Evolutionary conservation across 2,329 filamentous ascomycete genomes (phyloP).

Genomic region (Diaporthe amygdali): DNA sequence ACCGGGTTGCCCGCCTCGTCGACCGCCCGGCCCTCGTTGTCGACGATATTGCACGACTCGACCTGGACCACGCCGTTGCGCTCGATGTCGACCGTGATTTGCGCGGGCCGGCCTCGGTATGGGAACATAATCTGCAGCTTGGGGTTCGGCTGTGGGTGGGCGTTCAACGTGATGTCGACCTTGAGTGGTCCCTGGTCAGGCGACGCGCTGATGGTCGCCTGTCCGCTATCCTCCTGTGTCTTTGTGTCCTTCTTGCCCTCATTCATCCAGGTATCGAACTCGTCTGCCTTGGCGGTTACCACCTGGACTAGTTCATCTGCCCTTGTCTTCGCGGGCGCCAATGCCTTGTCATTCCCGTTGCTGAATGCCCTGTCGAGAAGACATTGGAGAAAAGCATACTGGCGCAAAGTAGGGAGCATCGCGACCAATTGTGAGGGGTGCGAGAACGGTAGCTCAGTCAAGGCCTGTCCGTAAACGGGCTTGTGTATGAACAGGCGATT

Average conservation of each 20-base stretch:
- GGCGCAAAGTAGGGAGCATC: conserved; percentile 75
- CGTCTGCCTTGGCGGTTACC: conserved; percentile 23
- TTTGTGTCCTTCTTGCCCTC: conserved; percentile 28
- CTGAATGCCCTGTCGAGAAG: conserved; percentile 69
- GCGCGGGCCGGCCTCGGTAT: conserved; percentile 52
- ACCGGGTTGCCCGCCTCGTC: conserved; percentile 39
- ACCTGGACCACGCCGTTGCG: conserved; percentile 65
- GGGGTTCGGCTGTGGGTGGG: conserved; percentile 47
- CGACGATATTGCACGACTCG: conserved; percentile 60
- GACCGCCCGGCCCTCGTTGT: conserved; percentile 23
- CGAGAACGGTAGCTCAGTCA: conserved; percentile 75
- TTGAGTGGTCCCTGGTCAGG: conserved; percentile 29
- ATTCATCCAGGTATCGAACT: conserved; percentile 23
- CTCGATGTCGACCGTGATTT: conserved; percentile 63
- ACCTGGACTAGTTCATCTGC: conserved; percentile 20
- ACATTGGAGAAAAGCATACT: conserved; percentile 74
- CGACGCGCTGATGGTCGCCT: conserved; percentile 22
- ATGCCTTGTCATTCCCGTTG: conserved; percentile 34
- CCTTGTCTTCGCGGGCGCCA: conserved; percentile 26
- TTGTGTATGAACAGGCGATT: conserved; percentile 75
- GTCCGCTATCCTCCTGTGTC: conserved; percentile 2
- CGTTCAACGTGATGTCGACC: conserved; percentile 59
- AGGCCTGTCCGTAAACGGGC: conserved; percentile 70
- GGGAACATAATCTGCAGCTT: conserved; percentile 61
- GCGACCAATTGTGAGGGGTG: conserved; percentile 78